These are phyloP conservation scores for Cronartium quercuum DNA, from an alignment of 1,284 basidiomycete species.

Conservation along the genomic window DNA sequence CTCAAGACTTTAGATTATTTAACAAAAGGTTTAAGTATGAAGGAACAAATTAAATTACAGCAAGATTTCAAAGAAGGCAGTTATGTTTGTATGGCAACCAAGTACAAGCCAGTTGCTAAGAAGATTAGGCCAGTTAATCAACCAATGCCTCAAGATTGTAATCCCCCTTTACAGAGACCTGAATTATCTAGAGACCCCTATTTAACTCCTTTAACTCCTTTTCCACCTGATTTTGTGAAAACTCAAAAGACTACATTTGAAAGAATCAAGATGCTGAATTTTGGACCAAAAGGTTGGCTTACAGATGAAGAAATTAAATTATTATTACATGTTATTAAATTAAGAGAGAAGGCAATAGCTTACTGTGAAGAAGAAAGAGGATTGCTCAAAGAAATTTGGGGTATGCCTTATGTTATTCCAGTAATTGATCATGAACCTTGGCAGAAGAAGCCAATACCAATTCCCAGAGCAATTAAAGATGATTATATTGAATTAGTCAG, in stretches of 20 bases:
- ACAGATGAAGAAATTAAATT: background rate
- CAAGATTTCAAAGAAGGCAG: background rate
- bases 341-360: background rate
- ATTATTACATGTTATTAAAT: background rate
- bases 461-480: background rate
- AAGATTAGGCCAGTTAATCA: conserved; percentile 12
- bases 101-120: conserved; percentile 16
- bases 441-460: conserved; percentile 1
- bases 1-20: background rate
- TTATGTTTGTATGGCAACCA: background rate
- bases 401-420: conserved; percentile 1
- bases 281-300: conserved; percentile 3
- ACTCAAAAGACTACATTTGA: background rate
- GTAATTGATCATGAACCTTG: conserved; percentile 1
- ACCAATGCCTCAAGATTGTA: background rate
- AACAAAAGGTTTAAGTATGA: background rate
- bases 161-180: background rate
- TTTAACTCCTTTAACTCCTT: background rate
- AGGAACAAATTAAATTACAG: background rate
- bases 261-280: background rate
- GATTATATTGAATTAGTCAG: background rate
- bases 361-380: conserved; percentile 1
- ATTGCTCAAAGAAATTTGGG: background rate
- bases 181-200: background rate
- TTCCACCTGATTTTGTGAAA: background rate